A percentile compares a stretch with the other conserved stretches of the same genome.
Evolutionary conservation across 345 rosid species (phyloP).

Genomic region (Draba incana): DNA sequence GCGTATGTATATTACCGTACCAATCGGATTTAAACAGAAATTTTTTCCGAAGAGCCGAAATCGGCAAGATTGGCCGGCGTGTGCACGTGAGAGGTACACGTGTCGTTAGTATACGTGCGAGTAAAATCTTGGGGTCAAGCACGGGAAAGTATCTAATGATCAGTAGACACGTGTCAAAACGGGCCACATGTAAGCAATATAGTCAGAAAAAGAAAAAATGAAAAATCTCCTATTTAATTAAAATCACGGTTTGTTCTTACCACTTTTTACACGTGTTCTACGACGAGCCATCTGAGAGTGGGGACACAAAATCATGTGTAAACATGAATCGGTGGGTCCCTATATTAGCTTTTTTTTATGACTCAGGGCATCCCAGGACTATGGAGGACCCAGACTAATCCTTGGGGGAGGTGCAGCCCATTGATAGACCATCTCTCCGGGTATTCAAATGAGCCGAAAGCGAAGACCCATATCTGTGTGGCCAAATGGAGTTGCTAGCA

Average conservation of each 20-base stretch:
- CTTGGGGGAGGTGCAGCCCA: too few relatives aligned
- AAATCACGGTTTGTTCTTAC: constrained; percentile 11
- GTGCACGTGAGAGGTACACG: constrained; percentile 14
- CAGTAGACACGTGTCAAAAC: background rate
- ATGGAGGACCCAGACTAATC: too few relatives aligned
- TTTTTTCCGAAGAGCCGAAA: background rate
- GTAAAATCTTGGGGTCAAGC: background rate
- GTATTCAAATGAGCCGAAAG: too few relatives aligned
- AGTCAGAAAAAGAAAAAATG: background rate
- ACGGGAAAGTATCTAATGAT: constrained; percentile 6
- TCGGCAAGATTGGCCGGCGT: constrained; percentile 9
- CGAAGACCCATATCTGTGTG: too few relatives aligned
- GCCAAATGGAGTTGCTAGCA: too few relatives aligned
- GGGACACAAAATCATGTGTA: constrained; percentile 29
- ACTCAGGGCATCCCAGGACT: too few relatives aligned
- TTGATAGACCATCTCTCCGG: too few relatives aligned
- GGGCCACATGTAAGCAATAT: constrained; percentile 9
- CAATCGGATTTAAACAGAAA: too few relatives aligned
- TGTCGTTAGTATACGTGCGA: constrained; percentile 12
- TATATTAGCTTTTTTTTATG: too few relatives aligned
- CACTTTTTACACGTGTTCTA: constrained; percentile 25
- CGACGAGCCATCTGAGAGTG: constrained; percentile 6
- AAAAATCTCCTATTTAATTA: constrained; percentile 4
- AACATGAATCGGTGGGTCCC: constrained; percentile 31
- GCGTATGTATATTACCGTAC: too few relatives aligned